phyloP scores from a whole-genome alignment of 2,329 filamentous ascomycete genomes.

The Tricladium varicosporioides region DNA sequence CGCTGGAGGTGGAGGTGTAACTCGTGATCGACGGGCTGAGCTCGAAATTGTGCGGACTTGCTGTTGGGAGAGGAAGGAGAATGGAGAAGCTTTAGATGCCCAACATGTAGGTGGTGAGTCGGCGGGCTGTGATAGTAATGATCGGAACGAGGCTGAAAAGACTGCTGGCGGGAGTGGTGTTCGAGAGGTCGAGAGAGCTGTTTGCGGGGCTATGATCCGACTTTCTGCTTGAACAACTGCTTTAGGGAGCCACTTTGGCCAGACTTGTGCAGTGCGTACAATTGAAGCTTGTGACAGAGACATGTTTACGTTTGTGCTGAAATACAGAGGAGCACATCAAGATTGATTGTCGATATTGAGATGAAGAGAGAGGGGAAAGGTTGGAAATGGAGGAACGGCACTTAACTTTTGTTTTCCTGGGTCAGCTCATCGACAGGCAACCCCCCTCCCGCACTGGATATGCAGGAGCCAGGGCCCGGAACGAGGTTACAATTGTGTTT shows the following conservation, averaged over 20 bases:
- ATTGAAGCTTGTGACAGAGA: background rate
- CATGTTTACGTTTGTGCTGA: background rate
- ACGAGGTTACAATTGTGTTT: background rate
- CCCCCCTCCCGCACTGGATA: background rate
- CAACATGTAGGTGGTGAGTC: background rate
- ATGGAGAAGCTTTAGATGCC: background rate
- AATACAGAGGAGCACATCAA: background rate
- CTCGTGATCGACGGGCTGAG: background rate
- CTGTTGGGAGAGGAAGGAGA: background rate
- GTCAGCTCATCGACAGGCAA: background rate
- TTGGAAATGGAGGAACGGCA: background rate
- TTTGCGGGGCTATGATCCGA: background rate
- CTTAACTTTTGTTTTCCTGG: background rate
- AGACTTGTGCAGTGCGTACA: slow-evolving; percentile 13
- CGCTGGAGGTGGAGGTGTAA: background rate
- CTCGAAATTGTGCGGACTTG: slow-evolving; percentile 7
- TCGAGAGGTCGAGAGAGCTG: background rate
- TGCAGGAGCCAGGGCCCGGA: background rate
- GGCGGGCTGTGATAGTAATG: background rate
- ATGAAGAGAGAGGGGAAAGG: background rate
- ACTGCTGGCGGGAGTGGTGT: slow-evolving; percentile 8
- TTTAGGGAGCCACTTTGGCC: slow-evolving; percentile 18
- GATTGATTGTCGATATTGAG: background rate
- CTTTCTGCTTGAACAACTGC: slow-evolving; percentile 13
- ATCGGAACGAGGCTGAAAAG: slow-evolving; percentile 13